Evolutionary conservation across 176 grass and related monocot genomes (phyloP).

Genomic region (Avena atlantica): DNA sequence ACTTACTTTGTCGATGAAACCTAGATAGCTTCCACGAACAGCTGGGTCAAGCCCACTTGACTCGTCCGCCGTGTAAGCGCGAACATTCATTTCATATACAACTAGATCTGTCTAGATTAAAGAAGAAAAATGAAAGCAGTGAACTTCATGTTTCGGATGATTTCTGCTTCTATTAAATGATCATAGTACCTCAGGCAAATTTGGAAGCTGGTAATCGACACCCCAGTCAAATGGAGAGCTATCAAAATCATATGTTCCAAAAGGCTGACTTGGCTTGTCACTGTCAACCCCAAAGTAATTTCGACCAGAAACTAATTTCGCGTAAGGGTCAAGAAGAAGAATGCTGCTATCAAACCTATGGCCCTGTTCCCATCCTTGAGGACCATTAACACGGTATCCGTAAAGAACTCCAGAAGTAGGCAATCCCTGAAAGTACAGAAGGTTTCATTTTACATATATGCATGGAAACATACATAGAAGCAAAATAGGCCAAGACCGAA

Average conservation of each 20-base stretch:
- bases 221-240: slow-evolving; percentile 90
- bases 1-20: slow-evolving; percentile 91
- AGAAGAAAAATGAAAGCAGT: slow-evolving; percentile 35
- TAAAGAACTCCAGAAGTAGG: slow-evolving; percentile 77
- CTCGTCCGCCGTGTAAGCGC: slow-evolving; percentile 82
- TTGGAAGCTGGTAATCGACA: slow-evolving; percentile 75
- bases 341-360: slow-evolving; percentile 83
- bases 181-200: slow-evolving; percentile 84
- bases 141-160: slow-evolving; percentile 42
- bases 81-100: slow-evolving; percentile 99
- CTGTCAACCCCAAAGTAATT: slow-evolving; percentile 68
- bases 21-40: slow-evolving; percentile 89
- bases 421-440: slow-evolving; percentile 73
- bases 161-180: slow-evolving; percentile 32
- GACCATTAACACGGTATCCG: slow-evolving; percentile 83
- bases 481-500: slow-evolving; percentile 17
- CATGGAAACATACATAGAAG: slow-evolving; percentile 30
- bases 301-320: slow-evolving; percentile 89
- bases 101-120: slow-evolving; percentile 93
- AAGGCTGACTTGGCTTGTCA: slow-evolving; percentile 59
- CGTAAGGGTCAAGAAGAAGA: slow-evolving; percentile 92
- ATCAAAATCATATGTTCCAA: slow-evolving; percentile 89
- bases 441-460: slow-evolving; percentile 24
- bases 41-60: slow-evolving; percentile 67
- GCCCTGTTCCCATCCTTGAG: slow-evolving; percentile 74